Percentiles rank a stretch among this genome's conserved stretches.
phyloP scores from a whole-genome alignment of 2,329 filamentous ascomycete species.

The Fusarium buxicola region DNA sequence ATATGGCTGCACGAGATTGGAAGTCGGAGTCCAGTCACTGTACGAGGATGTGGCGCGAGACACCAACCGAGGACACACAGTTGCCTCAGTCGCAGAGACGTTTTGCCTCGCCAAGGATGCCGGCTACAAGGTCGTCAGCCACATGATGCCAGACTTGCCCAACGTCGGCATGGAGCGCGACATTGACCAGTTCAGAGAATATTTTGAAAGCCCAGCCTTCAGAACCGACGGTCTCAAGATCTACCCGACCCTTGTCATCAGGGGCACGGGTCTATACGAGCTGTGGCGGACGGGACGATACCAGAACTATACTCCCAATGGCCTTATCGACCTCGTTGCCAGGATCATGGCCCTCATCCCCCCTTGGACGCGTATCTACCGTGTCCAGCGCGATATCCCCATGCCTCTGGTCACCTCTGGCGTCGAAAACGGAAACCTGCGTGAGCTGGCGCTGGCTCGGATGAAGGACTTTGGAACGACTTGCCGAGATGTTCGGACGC shows the following conservation, averaged over 20 bases:
- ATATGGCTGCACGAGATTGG: slow-evolving; percentile 95
- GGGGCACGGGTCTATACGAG: slow-evolving; percentile 96
- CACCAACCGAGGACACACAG: slow-evolving; percentile 96
- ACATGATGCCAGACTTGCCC: slow-evolving; percentile 99
- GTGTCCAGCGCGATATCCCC: slow-evolving; percentile 98
- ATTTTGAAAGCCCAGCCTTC: slow-evolving; percentile 97
- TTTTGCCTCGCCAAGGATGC: slow-evolving; percentile 98
- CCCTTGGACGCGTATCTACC: slow-evolving; percentile 98
- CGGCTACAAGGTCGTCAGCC: slow-evolving; percentile 97
- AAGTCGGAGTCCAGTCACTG: slow-evolving; percentile 94
- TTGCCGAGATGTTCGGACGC: slow-evolving; percentile 94
- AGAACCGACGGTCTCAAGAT: slow-evolving; percentile 97
- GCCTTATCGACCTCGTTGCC: slow-evolving; percentile 93
- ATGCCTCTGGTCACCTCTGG: slow-evolving; percentile 99
- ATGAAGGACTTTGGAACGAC: slow-evolving; percentile 99
- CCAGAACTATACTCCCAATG: slow-evolving; percentile 99
- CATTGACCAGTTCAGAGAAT: slow-evolving; percentile 95
- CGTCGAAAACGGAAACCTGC: slow-evolving; percentile 96
- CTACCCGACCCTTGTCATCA: slow-evolving; percentile 96
- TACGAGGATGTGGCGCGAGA: slow-evolving; percentile 99
- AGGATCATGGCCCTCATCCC: slow-evolving; percentile 95
- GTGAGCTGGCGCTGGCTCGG: slow-evolving; percentile 91
- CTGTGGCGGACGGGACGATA: slow-evolving; percentile 97
- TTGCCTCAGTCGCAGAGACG: slow-evolving; percentile 93
- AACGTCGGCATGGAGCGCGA: slow-evolving; percentile 99